phyloP scores from a whole-genome alignment of 192 early-diverging fungal genomes.

The Coemansia aciculifera region DNA sequence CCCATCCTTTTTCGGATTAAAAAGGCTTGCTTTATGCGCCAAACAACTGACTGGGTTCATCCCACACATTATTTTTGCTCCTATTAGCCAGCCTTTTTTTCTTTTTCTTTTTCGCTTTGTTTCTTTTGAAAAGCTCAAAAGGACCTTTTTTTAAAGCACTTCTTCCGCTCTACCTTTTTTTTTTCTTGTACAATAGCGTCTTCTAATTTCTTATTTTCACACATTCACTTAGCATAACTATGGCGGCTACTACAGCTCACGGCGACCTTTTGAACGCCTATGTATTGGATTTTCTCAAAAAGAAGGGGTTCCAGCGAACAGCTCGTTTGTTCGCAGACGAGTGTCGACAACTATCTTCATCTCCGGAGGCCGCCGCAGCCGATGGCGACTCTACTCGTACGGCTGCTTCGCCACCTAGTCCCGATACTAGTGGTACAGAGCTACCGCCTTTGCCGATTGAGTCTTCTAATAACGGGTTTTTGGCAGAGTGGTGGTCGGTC shows the following conservation, averaged over 20 bases:
- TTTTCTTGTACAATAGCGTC: slow-evolving; percentile 3
- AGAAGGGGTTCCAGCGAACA: slow-evolving; percentile 31
- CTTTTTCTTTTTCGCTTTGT: neutral
- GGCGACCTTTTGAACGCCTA: slow-evolving; percentile 41
- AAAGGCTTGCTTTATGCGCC: neutral
- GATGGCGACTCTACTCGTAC: slow-evolving; percentile 12
- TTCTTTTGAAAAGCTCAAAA: neutral
- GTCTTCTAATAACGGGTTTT: slow-evolving; percentile 23
- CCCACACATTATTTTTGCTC: neutral
- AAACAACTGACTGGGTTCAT: neutral
- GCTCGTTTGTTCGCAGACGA: slow-evolving; percentile 41
- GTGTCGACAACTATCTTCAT: slow-evolving; percentile 18
- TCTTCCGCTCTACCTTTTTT: neutral
- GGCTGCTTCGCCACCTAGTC: neutral
- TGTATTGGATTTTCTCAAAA: slow-evolving; percentile 46
- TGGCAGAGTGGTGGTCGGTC: slow-evolving; percentile 42
- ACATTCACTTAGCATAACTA: neutral
- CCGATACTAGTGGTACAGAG: neutral
- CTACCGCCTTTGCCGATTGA: slow-evolving; percentile 14
- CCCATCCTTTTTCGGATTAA: slow-evolving; percentile 6
- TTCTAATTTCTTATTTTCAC: neutral
- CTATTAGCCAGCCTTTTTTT: neutral
- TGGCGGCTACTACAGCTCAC: neutral
- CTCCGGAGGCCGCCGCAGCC: neutral
- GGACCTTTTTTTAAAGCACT: neutral